phyloP scores from a whole-genome alignment of 176 grass and related monocot genomes.

The Elymus sibiricus region DNA sequence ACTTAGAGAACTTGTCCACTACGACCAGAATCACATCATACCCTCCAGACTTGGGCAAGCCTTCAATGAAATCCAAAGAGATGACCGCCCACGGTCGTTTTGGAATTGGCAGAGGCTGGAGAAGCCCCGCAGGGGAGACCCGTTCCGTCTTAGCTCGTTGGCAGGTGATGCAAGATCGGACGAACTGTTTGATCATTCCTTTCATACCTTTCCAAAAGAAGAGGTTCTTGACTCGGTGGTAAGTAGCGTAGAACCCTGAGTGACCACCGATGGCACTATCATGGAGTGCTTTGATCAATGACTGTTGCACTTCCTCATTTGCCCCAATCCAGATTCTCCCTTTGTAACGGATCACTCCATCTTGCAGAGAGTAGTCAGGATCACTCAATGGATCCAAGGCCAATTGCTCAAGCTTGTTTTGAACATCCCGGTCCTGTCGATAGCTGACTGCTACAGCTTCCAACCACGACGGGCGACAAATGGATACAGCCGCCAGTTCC shows the following conservation, averaged over 20 bases:
- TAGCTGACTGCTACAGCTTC: too few species aligned
- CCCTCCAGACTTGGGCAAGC: neutral
- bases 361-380: neutral
- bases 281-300: neutral
- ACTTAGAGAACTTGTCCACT: neutral
- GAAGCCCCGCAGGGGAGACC: fast-evolving
- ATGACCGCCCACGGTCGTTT: neutral
- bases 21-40: neutral
- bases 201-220: neutral
- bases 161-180: neutral
- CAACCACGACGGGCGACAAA: too few species aligned
- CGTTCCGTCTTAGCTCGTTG: neutral
- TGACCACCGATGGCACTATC: neutral
- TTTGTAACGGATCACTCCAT: neutral
- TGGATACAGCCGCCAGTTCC: too few species aligned
- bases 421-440: neutral
- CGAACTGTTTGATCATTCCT: neutral
- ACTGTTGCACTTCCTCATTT: neutral
- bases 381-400: fast-evolving
- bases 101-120: neutral
- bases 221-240: fast-evolving
- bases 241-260: neutral
- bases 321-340: fast-evolving
- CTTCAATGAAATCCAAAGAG: neutral
- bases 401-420: neutral